Conservation (phyloP, 208 protist species). For the Acanthamoeba lenticulata region DNA sequence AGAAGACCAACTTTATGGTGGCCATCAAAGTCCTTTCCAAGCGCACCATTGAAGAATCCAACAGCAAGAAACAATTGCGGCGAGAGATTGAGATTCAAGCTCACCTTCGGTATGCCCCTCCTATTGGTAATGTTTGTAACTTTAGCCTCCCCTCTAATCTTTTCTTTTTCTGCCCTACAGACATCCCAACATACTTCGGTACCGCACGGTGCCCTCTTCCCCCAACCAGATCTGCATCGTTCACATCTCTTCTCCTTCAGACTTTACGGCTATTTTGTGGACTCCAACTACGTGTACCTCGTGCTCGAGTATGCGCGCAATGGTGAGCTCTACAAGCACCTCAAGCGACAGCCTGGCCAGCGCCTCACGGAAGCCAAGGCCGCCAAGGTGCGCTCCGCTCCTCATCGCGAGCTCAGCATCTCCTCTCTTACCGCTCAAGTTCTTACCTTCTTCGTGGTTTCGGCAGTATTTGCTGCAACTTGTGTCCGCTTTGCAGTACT, state of each 20-base stretch:
- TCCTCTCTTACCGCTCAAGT: not conserved
- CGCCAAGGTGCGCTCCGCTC: constrained; percentile 78
- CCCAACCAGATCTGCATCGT: not conserved
- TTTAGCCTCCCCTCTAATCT: not conserved
- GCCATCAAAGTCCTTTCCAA: constrained; percentile 96
- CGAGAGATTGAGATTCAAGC: constrained; percentile 99
- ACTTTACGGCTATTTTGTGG: constrained; percentile 98
- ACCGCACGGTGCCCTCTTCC: not conserved
- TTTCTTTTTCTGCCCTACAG: not conserved
- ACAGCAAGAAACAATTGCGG: constrained; percentile 96
- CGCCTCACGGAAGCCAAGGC: constrained; percentile 90
- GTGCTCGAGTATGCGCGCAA: constrained; percentile 98
- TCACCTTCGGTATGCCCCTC: constrained; percentile 88
- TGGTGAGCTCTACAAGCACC: constrained; percentile 98
- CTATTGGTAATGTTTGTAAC: not conserved
- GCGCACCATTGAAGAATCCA: constrained; percentile 93
- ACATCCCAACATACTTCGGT: constrained; percentile 97
- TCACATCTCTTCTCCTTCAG: not conserved
- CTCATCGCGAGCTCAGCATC: not conserved
- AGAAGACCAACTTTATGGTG: constrained; percentile 96
- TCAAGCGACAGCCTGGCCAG: constrained; percentile 89
- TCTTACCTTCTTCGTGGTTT: not conserved
- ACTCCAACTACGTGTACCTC: constrained; percentile 96
- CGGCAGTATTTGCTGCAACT: constrained; percentile 76
- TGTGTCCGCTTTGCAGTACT: constrained; percentile 91